Conservation (phyloP, 163 green algal species). For the Chloroidium sp. region DNA sequence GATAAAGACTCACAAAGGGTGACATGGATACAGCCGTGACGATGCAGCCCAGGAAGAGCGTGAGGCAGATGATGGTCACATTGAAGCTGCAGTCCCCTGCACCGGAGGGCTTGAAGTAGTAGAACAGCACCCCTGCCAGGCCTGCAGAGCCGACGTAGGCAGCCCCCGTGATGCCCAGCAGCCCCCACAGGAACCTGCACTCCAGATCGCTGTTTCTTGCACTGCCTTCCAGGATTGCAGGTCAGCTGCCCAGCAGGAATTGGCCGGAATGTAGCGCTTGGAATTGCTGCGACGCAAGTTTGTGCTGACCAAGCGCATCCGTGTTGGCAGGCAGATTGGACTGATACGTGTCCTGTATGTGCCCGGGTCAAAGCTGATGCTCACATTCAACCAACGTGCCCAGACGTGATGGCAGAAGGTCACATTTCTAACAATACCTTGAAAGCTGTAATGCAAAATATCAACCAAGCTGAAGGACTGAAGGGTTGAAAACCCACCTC, state of each 20-base stretch:
- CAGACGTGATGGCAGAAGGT: neutral
- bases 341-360: too few species aligned
- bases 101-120: constrained; percentile 76
- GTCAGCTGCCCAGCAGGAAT: too few species aligned
- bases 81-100: constrained; percentile 82
- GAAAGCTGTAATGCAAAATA: neutral
- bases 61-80: constrained; percentile 71
- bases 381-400: neutral
- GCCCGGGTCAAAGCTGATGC: too few species aligned
- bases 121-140: constrained; percentile 55
- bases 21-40: constrained; percentile 13
- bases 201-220: too few species aligned
- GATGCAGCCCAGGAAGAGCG: constrained; percentile 52
- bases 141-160: constrained; percentile 21
- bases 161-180: constrained; percentile 37
- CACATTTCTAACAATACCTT: neutral
- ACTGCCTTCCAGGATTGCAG: too few species aligned
- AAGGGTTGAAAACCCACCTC: constrained; percentile 21
- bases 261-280: too few species aligned
- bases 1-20: neutral
- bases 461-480: neutral
- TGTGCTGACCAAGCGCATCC: too few species aligned
- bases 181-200: constrained; percentile 30
- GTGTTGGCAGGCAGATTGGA: too few species aligned
- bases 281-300: too few species aligned